Percentiles rank a stretch among this genome's conserved stretches.
phyloP scores from a whole-genome alignment of 2,329 filamentous ascomycete genomes.

The Fusarium chlamydosporum region DNA sequence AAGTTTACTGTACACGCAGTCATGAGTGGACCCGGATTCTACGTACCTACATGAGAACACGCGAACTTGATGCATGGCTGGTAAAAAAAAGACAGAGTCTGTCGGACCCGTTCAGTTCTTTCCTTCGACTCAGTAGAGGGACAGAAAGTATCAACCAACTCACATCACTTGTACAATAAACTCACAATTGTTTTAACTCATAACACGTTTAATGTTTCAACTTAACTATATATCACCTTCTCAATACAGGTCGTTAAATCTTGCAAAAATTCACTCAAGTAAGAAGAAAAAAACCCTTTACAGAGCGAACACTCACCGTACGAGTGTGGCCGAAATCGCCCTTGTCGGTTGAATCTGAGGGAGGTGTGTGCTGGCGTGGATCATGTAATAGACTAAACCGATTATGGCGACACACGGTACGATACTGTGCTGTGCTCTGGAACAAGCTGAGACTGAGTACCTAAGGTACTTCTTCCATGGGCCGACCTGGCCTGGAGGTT shows the following conservation, averaged over 20 bases:
- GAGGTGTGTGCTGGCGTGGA: constrained; percentile 35
- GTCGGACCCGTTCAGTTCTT: not conserved
- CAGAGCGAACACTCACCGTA: constrained; percentile 23
- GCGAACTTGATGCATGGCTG: constrained; percentile 16
- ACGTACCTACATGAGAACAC: constrained; percentile 16
- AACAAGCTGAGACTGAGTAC: constrained; percentile 35
- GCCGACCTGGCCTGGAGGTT: not conserved
- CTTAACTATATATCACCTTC: not conserved
- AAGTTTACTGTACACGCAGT: constrained; percentile 9
- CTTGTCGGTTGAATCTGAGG: constrained; percentile 25
- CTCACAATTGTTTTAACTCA: not conserved
- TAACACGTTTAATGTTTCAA: not conserved
- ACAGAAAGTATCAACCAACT: not conserved
- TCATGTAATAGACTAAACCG: constrained; percentile 29
- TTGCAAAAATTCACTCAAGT: not conserved
- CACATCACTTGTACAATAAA: no score
- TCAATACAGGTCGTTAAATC: not conserved
- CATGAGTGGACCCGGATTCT: constrained; percentile 1
- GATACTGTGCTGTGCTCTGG: constrained; percentile 34
- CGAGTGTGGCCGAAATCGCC: constrained; percentile 35
- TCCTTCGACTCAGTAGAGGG: not conserved
- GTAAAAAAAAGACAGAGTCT: constrained; percentile 1
- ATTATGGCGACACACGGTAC: constrained; percentile 27
- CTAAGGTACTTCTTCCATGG: constrained; percentile 5
- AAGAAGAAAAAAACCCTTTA: not conserved